Conservation (phyloP, 345 rosid species). For the Aurinia saxatilis region DNA sequence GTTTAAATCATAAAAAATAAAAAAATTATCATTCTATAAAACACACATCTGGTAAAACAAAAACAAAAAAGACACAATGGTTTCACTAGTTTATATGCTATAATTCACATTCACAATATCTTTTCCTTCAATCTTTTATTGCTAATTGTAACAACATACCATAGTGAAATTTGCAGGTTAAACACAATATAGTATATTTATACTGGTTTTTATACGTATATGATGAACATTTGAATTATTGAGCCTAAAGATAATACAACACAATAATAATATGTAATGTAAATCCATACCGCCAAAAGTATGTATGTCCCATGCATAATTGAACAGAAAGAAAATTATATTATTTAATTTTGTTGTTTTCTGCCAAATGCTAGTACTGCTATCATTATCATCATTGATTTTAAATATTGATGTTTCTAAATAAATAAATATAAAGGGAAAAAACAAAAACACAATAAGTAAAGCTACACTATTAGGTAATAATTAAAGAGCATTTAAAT, state of each 20-base stretch:
- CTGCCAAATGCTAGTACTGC: constrained; percentile 18
- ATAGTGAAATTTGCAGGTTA: background rate
- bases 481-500: constrained; percentile 8
- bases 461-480: constrained; percentile 27
- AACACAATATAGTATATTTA: no score
- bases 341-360: constrained; percentile 18
- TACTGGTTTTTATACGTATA: no score
- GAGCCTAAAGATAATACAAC: background rate
- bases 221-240: background rate
- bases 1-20: no score
- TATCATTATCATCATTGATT: constrained; percentile 25
- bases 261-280: background rate
- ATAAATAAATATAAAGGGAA: background rate
- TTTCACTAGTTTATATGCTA: no score
- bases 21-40: no score
- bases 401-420: constrained; percentile 17
- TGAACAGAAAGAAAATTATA: constrained; percentile 23
- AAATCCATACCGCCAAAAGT: constrained; percentile 20
- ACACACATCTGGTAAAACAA: no score
- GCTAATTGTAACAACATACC: background rate
- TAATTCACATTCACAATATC: no score
- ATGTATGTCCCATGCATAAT: constrained; percentile 31
- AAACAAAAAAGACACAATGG: no score
- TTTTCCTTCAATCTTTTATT: no score
- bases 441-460: constrained; percentile 25